phyloP scores from a whole-genome alignment of 129 eudicot species.

The Oenanthe sinensis region DNA sequence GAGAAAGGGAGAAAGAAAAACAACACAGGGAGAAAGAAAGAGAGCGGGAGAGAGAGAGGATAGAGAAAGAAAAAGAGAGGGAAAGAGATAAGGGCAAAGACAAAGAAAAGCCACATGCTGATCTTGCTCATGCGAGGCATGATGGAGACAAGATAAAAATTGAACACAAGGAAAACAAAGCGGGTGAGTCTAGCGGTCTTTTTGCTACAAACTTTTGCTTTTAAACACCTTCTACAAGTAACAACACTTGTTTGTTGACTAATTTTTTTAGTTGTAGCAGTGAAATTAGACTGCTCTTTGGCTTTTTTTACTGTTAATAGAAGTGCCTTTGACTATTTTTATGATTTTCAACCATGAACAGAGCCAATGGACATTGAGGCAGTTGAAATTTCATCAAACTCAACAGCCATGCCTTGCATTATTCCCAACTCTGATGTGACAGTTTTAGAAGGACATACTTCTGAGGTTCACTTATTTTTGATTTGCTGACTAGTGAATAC shows the following conservation, averaged over 20 bases:
- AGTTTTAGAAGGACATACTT: slow-evolving; percentile 73
- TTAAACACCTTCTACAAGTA: background rate
- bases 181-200: slow-evolving; percentile 18
- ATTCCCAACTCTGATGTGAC: slow-evolving; percentile 63
- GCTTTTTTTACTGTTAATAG: background rate
- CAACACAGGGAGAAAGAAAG: slow-evolving; percentile 51
- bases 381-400: slow-evolving; percentile 51
- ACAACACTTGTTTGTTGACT: background rate
- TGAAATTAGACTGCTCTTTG: background rate
- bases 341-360: slow-evolving; percentile 35
- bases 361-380: slow-evolving; percentile 89
- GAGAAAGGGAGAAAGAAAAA: slow-evolving; percentile 38
- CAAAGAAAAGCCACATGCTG: slow-evolving; percentile 59
- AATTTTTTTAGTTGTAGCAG: background rate
- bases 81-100: slow-evolving; percentile 55
- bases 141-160: slow-evolving; percentile 35
- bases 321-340: background rate
- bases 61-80: slow-evolving; percentile 44
- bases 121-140: slow-evolving; percentile 31
- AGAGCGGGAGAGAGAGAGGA: slow-evolving; percentile 36
- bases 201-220: background rate
- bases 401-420: slow-evolving; percentile 41
- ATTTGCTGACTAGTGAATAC: background rate
- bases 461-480: slow-evolving; percentile 56
- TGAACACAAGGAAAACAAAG: slow-evolving; percentile 42